A percentile compares a stretch with the other conserved stretches of the same genome.
Conservation (phyloP, 495 filamentous ascomycete species). For the Evernia prunastri region DNA sequence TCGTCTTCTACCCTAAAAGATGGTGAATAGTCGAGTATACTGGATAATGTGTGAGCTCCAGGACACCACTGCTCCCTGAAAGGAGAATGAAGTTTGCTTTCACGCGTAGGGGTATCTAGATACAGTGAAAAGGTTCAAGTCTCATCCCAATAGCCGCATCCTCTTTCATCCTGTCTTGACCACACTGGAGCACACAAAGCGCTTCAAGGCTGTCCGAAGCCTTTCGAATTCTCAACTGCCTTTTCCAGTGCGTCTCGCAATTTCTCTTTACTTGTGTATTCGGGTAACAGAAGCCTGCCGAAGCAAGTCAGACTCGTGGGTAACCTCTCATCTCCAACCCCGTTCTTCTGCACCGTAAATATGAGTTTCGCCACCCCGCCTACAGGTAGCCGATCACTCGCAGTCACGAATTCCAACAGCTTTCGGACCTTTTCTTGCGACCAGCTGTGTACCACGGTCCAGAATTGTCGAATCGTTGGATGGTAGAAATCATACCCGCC, state of each 20-base stretch:
- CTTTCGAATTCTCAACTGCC: slow-evolving; percentile 83
- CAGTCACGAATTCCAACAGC: slow-evolving; percentile 91
- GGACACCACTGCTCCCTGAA: no score
- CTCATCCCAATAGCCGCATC: neutral
- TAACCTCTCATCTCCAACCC: slow-evolving; percentile 53
- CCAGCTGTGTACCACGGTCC: slow-evolving; percentile 57
- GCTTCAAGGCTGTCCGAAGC: slow-evolving; percentile 58
- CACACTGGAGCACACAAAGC: neutral
- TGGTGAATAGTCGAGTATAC: neutral
- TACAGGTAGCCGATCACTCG: slow-evolving; percentile 82
- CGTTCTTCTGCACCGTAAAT: slow-evolving; percentile 79
- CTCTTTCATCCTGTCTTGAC: neutral
- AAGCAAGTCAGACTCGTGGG: slow-evolving; percentile 88
- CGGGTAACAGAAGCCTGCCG: slow-evolving; percentile 74
- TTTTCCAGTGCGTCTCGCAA: slow-evolving; percentile 66
- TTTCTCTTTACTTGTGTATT: slow-evolving; percentile 63
- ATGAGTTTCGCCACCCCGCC: slow-evolving; percentile 70
- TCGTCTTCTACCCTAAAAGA: no score
- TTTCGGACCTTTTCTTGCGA: slow-evolving; percentile 56
- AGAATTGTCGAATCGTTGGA: slow-evolving; percentile 69
- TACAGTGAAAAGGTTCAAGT: neutral
- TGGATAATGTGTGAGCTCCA: neutral
- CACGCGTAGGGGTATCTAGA: neutral
- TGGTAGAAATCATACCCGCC: slow-evolving; percentile 65
- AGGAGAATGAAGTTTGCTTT: neutral